Base-by-base conservation (phyloP, 169 alveolate species). In the Condylostoma magnum region DNA sequence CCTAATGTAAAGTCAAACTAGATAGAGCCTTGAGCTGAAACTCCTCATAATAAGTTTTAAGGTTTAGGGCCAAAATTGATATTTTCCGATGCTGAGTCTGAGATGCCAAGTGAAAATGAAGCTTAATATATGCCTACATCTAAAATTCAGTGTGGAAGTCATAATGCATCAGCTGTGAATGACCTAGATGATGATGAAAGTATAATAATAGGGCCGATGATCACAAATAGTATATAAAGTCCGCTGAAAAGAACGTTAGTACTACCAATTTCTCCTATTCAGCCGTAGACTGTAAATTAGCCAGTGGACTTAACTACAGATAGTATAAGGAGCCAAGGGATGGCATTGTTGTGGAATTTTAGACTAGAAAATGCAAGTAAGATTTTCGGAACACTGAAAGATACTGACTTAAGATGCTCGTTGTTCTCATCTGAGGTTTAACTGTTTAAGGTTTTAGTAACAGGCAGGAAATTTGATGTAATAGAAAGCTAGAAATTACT, bases 401-500 rank as follows among this genome's bases (percentile, higher is more conserved):
- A 18, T 1, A 15, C 20, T 25, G 75, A 66, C 43, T 66, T 66
- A 46, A 46, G 63, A 31, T 25, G 31, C 4, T 15, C n/a, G 12
- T 2, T 66, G 8, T 63, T 46, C 33, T 47, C 6, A n/a, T 43
- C 65, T 0, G 75, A 66, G 33, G 75, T 66, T 8, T 22, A 41
- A 30, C n/a, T 66, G 43, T 66, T 66, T 30, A n/a, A 31, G 2
- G 75, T 66, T 6, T 30, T 66, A 1, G 63, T 66, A 6, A 66
- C 75, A 46, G 75, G 75, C 33, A 15, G 75, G 25, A 66, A 66
- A 66, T 10, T 25, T 66, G 75, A 66, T 30, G 75, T 66, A 18
- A 27, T 46, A 8, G 25, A n/a, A 25, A 25, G 75, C 25, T 8
- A 18, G 12, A 43, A 66, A 43, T 34, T 43, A 15, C 1, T 66